Base-by-base conservation (phyloP, 2,329 filamentous ascomycete genomes). In the Xylariaceae sp. region DNA sequence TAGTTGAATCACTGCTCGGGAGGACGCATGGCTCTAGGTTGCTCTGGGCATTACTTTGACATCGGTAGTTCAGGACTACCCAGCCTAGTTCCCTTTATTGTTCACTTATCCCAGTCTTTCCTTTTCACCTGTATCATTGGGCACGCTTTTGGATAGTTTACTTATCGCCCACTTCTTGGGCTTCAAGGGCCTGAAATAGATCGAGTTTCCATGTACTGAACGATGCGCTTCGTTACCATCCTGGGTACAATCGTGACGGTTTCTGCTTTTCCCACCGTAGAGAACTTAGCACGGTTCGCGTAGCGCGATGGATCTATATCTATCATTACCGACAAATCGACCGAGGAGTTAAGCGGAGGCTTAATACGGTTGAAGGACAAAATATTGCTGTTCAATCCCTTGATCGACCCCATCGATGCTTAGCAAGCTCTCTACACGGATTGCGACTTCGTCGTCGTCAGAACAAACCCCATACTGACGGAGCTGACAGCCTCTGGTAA, bases 211-310 rank as follows among this genome's bases (percentile, higher is more conserved):
- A n/a, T n/a, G n/a, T n/a, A n/a, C n/a, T n/a, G n/a, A n/a, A n/a
- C n/a, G 3, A 57, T 57, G 54, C 54, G 56, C 34, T 31, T 24
- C 26, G 11, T 34, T 24, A 17, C 29, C 8, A 7, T 43, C 24
- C 26, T 37, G 17, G 45, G 57, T 45, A 37, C 37, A 19, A 36
- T 53, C 40, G 33, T 47, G 3, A 17, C 43, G 26, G 48, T 29
- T 6, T 45, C 33, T 19, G 46, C 46, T 6, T 65, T 65, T 41
- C 63, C 63, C 34, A 61, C 62, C 3, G 47, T 61, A n/a, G 60
- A 64, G 24, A 65, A 65, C 45, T 36, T 64, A 8, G 63, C 60
- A 23, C 54, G 49, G 37, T 55, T 65, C 40, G 55, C 50, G 9
- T 23, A 48, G 23, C 58, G 52, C n/a, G 47, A 50, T 24, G 50